Conservation (phyloP, 2,329 filamentous ascomycete genomes). For the Tolypocladium inflatum region DNA sequence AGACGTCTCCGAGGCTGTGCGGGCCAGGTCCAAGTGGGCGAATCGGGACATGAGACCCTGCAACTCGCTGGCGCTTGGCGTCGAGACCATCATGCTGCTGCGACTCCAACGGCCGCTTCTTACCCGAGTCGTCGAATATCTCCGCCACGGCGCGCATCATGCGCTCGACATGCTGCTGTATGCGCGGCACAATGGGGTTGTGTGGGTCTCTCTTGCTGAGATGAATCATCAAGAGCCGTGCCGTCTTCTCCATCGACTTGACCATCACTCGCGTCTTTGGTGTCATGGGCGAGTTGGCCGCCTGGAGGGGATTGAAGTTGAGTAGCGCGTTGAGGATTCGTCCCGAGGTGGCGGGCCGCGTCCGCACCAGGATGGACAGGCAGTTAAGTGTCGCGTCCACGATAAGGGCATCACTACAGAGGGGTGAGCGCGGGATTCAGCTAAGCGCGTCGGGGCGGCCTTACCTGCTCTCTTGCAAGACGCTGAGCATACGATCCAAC, state of each 20-base stretch:
- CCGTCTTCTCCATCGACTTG: conserved; percentile 92
- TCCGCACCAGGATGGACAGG: conserved; percentile 72
- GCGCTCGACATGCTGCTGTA: conserved; percentile 81
- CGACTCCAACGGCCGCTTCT: conserved; percentile 65
- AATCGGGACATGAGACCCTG: conserved; percentile 37
- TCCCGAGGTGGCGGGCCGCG: conserved; percentile 68
- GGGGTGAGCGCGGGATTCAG: conserved; percentile 4
- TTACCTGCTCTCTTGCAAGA: conserved; percentile 80
- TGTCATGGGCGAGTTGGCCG: conserved; percentile 68
- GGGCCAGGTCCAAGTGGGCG: conserved; percentile 66
- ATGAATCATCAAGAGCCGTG: conserved; percentile 73
- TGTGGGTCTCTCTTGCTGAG: conserved; percentile 78
- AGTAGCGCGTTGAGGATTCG: conserved; percentile 80
- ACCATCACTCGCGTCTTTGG: conserved; percentile 72
- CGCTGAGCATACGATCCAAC: conserved; percentile 75
- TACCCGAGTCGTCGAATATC: conserved; percentile 65
- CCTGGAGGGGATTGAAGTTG: conserved; percentile 83
- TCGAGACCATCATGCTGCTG: conserved; percentile 67
- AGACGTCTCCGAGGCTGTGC: conserved; percentile 73
- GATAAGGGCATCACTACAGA: conserved; percentile 67
- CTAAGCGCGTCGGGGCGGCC: conserved; percentile 14
- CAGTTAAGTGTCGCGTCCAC: conserved; percentile 90
- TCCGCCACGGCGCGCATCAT: conserved; percentile 71
- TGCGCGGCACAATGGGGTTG: conserved; percentile 63
- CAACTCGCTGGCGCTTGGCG: conserved; percentile 72